phyloP scores from a whole-genome alignment of 768 basidiomycete species.

The Boletus rufocinnamomeus region DNA sequence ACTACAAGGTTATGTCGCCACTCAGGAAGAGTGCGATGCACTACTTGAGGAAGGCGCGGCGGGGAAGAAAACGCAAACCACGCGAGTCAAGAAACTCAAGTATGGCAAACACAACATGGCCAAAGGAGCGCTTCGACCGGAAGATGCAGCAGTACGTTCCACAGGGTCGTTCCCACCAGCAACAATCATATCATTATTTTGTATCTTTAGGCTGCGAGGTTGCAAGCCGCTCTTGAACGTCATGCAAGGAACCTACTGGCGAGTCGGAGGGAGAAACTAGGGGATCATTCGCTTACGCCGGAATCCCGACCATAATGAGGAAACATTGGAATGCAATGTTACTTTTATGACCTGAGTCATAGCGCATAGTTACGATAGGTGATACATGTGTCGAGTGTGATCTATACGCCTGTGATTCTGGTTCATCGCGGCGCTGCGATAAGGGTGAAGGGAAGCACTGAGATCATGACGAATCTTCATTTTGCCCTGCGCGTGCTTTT shows the following conservation, averaged over 20 bases:
- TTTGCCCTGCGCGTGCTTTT: conserved; percentile 66
- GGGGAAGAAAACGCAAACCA: conserved; percentile 36
- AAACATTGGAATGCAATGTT: conserved; percentile 7
- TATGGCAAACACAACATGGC: conserved; percentile 87
- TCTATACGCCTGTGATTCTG: conserved; percentile 7
- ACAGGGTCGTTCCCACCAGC: neutral
- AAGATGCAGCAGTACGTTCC: conserved; percentile 74
- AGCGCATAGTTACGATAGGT: conserved; percentile 23
- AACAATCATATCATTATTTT: neutral
- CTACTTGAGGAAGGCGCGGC: conserved; percentile 47
- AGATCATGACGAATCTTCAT: conserved; percentile 44
- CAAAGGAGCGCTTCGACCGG: conserved; percentile 77
- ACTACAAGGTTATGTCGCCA: conserved; percentile 68
- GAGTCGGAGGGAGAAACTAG: conserved; percentile 28
- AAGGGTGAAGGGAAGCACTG: neutral
- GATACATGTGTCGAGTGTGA: conserved; percentile 25
- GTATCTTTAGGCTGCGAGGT: conserved; percentile 58
- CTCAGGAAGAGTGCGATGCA: conserved; percentile 71
- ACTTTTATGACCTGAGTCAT: conserved; percentile 19
- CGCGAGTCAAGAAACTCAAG: conserved; percentile 53
- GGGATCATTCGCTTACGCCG: conserved; percentile 23
- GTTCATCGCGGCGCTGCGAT: neutral
- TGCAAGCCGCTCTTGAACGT: conserved; percentile 64
- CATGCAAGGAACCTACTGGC: conserved; percentile 35
- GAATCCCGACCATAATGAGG: conserved; percentile 15